Evolutionary conservation across 805 yeast species (phyloP), one percentile per base, ranked within the genome.

Genomic region (Metschnikowia hibisci): DNA sequence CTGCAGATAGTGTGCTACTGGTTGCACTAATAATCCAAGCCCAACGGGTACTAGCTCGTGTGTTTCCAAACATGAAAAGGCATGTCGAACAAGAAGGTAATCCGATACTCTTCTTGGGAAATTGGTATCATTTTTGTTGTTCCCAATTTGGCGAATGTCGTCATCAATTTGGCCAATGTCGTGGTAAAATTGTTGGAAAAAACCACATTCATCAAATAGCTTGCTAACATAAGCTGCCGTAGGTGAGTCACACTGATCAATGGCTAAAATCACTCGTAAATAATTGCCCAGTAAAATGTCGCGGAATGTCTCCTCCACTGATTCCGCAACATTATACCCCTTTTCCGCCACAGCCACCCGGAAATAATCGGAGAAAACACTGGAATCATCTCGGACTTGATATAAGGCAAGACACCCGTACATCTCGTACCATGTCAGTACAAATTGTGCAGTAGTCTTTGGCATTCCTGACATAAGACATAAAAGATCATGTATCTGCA

Each of bases 391-490:
- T 40, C 74, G 60, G 1, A 84, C 72, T 54, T 81, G 81, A 55
- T 68, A 86, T 30, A 81, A 62, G 8, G 79, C 57, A n/a, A 81
- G 67, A 6, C 79, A 78, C 31, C 73, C 64, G 31, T 78, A 71
- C 11, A 81, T 69, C 55, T 85, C 93, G 56, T 81, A 84, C 95
- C 95, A 85, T 0, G 77, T 62, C 6, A 68, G 66, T 12, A 86
- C 74, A 52, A 66, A 69, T 12, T 67, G 66, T 3, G 78, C 57
- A 16, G 83, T 82, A 3, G 80, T 67, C 30, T 71, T 69, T 8
- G 73, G 69, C 29, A 65, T 63, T 1, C 82, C 83, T 3, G 77
- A 69, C 47, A 76, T 55, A 4, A 76, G 63, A 12, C 67, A 57
- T 4, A 76, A 51, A 20, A 78, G 49, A 34, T 72, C 76, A 42